Evolutionary conservation across 495 filamentous ascomycete species (phyloP), one percentile per base, ranked within the genome.

Genomic region (Aspergillus kassunensis): DNA sequence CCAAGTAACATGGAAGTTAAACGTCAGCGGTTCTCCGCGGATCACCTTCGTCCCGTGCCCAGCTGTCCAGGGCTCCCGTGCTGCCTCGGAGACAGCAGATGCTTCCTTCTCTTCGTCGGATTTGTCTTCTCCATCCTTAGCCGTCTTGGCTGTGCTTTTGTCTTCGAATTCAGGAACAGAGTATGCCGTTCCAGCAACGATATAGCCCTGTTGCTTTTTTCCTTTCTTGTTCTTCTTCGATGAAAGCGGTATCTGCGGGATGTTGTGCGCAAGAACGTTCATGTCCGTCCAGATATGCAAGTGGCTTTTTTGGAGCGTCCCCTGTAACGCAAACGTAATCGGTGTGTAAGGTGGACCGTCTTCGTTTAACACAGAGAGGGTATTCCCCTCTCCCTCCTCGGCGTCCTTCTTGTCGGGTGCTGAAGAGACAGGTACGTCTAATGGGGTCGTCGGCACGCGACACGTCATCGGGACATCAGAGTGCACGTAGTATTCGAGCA

Each of bases 401-500:
- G n/a, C 10, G 3, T 59, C 50, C 23, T 58, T 51, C 33, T 55
- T 29, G 34, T 43, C 40, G 13, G 31, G 33, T 16, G 57, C 44
- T 13, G 56, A 29, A 12, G 21, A 23, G 5, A 23, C 13, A 16
- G 49, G 39, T 16, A 21, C 30, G 16, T 37, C 43, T 48, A 58
- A 57, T 41, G 62, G 52, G 12, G 81, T 83, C 9, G 89, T 84
- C 34, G 92, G 91, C 2, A 97, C 80, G 52, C 93, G 91, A 71
- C 93, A 98, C 41, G 90, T 85, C 39, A 98, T 79, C 24, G 93
- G 93, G 10, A 88, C 90, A 67, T 98, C 93, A 73, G 86, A 90
- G 77, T 97, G 93, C 60, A 97, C 85, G 80, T 97, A 97, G 80
- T 96, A 97, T 72, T 98, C 93, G 67, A 97, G 83, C 36, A 97